phyloP scores from a whole-genome alignment of 2,329 filamentous ascomycete genomes.

The Furcasterigmium furcatum region DNA sequence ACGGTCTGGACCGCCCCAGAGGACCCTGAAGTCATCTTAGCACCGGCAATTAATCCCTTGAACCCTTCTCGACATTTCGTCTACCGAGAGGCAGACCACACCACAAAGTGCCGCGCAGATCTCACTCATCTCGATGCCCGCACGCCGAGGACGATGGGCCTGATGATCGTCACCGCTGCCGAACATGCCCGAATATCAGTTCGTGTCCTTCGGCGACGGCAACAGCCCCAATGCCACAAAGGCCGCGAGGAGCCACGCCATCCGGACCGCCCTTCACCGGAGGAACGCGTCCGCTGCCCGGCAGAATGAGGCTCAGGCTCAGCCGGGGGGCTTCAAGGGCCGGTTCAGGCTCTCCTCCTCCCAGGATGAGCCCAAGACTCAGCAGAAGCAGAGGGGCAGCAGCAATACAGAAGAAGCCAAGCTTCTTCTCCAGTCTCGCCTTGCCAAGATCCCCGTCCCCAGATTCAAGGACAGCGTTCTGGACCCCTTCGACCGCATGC shows the following conservation, averaged over 20 bases:
- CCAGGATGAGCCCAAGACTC: not conserved
- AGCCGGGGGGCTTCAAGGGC: conserved; percentile 9
- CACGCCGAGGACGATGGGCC: no score
- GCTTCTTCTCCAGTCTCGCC: not conserved
- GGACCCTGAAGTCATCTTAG: no score
- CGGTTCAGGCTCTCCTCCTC: conserved; percentile 9
- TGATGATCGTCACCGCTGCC: no score
- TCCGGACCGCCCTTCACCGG: conserved; percentile 10
- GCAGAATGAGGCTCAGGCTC: conserved; percentile 4
- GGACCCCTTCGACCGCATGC: conserved; percentile 13
- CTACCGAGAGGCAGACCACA: no score
- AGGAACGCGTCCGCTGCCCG: conserved; percentile 1
- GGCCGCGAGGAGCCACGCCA: conserved; percentile 11
- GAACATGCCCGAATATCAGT: conserved; percentile 9
- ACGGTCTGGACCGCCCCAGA: no score
- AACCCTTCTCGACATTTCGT: no score
- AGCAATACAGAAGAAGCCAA: not conserved
- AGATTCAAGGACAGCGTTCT: conserved; percentile 1
- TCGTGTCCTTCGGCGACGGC: conserved; percentile 6
- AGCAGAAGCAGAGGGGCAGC: no score
- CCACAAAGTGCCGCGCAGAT: no score
- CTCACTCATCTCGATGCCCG: no score
- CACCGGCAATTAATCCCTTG: no score
- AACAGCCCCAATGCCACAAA: conserved; percentile 7
- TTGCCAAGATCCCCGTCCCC: not conserved